phyloP scores from a whole-genome alignment of 2,329 filamentous ascomycete genomes.

The Trichophaea hybrida region DNA sequence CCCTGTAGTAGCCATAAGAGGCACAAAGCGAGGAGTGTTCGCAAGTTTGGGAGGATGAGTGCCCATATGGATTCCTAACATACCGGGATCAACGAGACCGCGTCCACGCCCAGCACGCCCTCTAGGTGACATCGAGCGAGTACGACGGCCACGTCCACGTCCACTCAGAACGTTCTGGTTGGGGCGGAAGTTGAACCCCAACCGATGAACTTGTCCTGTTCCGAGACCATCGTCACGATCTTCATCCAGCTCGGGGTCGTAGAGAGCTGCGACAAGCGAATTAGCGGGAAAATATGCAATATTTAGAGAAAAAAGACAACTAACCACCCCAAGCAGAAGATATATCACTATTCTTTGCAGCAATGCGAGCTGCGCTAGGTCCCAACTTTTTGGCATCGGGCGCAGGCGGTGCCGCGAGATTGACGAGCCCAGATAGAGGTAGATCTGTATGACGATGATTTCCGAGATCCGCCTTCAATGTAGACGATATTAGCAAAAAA shows the following conservation, averaged over 20 bases:
- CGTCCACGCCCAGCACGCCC: background rate
- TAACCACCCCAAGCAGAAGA: conserved; percentile 13
- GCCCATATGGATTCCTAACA: background rate
- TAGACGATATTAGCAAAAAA: background rate
- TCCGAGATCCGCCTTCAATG: conserved; percentile 17
- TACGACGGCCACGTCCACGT: background rate
- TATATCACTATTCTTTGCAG: conserved; percentile 1
- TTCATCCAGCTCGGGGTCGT: conserved; percentile 14
- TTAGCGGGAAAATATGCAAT: background rate
- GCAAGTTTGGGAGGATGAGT: background rate
- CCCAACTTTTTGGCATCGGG: conserved; percentile 4
- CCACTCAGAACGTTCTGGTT: background rate
- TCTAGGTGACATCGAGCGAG: background rate
- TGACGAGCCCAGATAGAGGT: conserved; percentile 13
- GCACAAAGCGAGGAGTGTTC: background rate
- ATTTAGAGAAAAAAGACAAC: background rate
- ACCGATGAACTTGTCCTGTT: conserved; percentile 17
- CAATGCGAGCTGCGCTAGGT: background rate
- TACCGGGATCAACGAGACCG: conserved; percentile 8
- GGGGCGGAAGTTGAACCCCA: conserved; percentile 17
- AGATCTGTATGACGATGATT: conserved; percentile 15
- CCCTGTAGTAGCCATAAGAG: background rate
- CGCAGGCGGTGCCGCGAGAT: conserved; percentile 4
- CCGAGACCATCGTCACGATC: conserved; percentile 20
- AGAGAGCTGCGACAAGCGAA: conserved; percentile 7